Base-by-base conservation (phyloP, 345 rosid genomes). In the Pugionium dolabratum region DNA sequence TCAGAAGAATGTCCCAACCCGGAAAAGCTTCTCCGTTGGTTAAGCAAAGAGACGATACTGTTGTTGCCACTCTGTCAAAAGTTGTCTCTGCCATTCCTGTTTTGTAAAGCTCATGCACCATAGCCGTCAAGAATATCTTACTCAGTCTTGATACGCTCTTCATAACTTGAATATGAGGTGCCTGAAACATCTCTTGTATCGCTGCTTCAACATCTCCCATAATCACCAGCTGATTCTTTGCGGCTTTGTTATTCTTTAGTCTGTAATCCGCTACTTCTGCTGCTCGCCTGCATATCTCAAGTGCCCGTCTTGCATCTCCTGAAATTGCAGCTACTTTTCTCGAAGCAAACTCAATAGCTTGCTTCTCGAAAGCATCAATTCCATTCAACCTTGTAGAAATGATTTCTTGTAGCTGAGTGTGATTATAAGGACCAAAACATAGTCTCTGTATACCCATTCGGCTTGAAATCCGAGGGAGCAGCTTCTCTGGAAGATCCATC, bases 311-410 rank as follows among this genome's bases (percentile, higher is more conserved):
- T 66, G 98, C 98, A 74, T 93, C 98, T 65, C 98, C 97, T 34
- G 98, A 93, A 49, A 90, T 83, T 5, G 97, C 98, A 70, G 98
- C 98, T 41, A 93, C 97, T 87, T 93, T 93, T 64, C 98, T 84
- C 9, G 98, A 90, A 75, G 96, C 97, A 77, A 88, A 93, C 72
- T 93, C 98, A 59, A 90, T 80, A 11, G 96, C 96, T 79, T 88
- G 97, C 73, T 84, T 86, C 74, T 93, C 98, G 63, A 93, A 93
- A 49, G 79, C 97, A 75, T 93, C 76, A 43, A 85, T 83, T 55
- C 98, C 95, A 54, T 81, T 69, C 61, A 93, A 75, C 44, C 98
- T 89, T 40, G 91, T 82, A 18, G 86, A 83, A 55, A 93, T 86
- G 77, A 93, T 90, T 83, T 93, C 98, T 75, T 90, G 97, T 66